A percentile compares a stretch with the other conserved stretches of the same genome.
Evolutionary conservation across 2,329 filamentous ascomycete species (phyloP).

Genomic region (Talaromyces sp.): DNA sequence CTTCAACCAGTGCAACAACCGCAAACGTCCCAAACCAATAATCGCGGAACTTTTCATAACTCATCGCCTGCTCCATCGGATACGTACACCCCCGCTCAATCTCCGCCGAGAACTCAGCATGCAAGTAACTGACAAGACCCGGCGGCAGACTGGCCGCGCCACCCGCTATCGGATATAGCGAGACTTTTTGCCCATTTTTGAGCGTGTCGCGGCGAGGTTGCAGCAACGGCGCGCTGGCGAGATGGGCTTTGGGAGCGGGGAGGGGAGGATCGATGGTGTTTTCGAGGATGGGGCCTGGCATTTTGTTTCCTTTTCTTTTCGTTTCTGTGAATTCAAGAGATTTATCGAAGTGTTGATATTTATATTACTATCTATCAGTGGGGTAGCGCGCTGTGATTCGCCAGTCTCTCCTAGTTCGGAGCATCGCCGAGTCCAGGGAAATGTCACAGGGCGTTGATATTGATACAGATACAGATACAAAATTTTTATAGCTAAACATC

Average conservation of each 20-base stretch:
- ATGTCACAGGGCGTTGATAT: too few relatives aligned
- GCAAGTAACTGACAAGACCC: slow-evolving; percentile 23
- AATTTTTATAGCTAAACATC: neutral
- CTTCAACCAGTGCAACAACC: slow-evolving; percentile 24
- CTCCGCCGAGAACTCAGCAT: slow-evolving; percentile 30
- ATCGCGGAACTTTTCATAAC: slow-evolving; percentile 23
- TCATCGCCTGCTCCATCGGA: slow-evolving; percentile 33
- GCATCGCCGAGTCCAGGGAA: neutral
- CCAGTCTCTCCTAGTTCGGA: neutral
- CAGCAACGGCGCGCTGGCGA: slow-evolving; percentile 17
- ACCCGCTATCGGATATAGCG: slow-evolving; percentile 23
- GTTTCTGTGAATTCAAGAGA: too few relatives aligned
- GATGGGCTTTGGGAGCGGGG: slow-evolving; percentile 19
- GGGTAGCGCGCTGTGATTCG: neutral
- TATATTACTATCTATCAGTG: too few relatives aligned
- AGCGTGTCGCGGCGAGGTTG: slow-evolving; percentile 20
- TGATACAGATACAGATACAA: too few relatives aligned
- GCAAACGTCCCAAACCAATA: slow-evolving; percentile 39
- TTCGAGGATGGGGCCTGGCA: slow-evolving; percentile 32
- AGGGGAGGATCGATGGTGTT: slow-evolving; percentile 23
- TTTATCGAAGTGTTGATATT: too few relatives aligned
- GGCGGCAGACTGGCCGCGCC: slow-evolving; percentile 19
- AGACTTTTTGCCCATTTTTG: slow-evolving; percentile 14
- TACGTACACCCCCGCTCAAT: slow-evolving; percentile 32
- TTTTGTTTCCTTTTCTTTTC: slow-evolving; percentile 8